Conservation (phyloP, 2,329 filamentous ascomycete species). For the Fusarium dimerum region DNA sequence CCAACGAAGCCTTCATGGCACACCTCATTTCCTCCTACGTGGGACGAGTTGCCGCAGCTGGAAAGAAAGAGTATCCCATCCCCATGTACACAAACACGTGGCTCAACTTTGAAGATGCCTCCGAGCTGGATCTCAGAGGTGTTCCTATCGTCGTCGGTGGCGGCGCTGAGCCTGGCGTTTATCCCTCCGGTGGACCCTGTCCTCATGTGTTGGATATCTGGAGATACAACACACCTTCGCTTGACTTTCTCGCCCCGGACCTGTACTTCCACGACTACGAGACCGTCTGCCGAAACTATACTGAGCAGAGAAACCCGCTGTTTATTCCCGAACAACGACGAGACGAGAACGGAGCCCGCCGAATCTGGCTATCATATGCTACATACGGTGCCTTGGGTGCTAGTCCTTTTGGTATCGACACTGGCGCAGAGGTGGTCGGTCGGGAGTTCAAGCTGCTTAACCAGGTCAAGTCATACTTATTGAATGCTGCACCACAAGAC, state of each 20-base stretch:
- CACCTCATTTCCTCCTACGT: slow-evolving; percentile 36
- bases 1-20: slow-evolving; percentile 41
- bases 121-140: slow-evolving; percentile 33
- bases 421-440: slow-evolving; percentile 31
- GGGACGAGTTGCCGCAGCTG: slow-evolving; percentile 36
- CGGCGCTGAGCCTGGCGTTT: slow-evolving; percentile 36
- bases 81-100: slow-evolving; percentile 39
- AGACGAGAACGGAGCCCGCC: slow-evolving; percentile 45
- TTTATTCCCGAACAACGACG: slow-evolving; percentile 55
- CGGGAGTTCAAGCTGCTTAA: slow-evolving; percentile 35
- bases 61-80: slow-evolving; percentile 35
- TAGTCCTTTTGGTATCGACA: slow-evolving; percentile 43
- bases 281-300: slow-evolving; percentile 43
- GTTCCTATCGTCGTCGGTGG: slow-evolving; percentile 38
- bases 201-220: slow-evolving; percentile 41
- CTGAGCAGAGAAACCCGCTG: slow-evolving; percentile 44
- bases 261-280: slow-evolving; percentile 51
- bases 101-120: slow-evolving; percentile 36
- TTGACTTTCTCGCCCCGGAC: slow-evolving; percentile 50
- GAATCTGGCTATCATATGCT: slow-evolving; percentile 45
- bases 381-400: slow-evolving; percentile 41
- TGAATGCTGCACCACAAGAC: slow-evolving; percentile 32
- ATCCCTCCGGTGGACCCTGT: slow-evolving; percentile 38
- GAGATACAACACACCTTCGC: slow-evolving; percentile 39
- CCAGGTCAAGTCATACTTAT: slow-evolving; percentile 29